A percentile compares a stretch with the other conserved stretches of the same genome.
phyloP scores from a whole-genome alignment of 2,329 filamentous ascomycete genomes.

The Colletotrichum lupini region DNA sequence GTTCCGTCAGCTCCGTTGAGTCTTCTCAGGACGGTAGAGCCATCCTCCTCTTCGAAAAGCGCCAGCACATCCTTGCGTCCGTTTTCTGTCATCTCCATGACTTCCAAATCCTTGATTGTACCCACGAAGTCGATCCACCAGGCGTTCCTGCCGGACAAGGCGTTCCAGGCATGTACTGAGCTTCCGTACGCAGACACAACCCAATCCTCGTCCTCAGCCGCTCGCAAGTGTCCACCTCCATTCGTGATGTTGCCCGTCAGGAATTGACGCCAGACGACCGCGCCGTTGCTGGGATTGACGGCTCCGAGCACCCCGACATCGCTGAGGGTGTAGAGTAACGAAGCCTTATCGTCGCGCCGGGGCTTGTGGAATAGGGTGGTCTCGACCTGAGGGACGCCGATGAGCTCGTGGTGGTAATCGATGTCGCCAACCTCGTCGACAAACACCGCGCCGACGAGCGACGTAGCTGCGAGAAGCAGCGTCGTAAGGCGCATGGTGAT shows the following conservation, averaged over 20 bases:
- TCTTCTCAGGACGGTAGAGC: conserved; percentile 71
- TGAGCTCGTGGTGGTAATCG: conserved; percentile 91
- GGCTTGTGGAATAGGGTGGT: conserved; percentile 97
- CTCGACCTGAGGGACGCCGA: conserved; percentile 83
- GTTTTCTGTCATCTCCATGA: conserved; percentile 76
- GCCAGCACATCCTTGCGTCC: conserved; percentile 77
- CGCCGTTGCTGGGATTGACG: conserved; percentile 87
- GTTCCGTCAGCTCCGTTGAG: conserved; percentile 79
- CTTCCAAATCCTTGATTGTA: conserved; percentile 76
- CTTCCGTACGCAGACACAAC: conserved; percentile 79
- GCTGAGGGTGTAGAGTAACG: conserved; percentile 90
- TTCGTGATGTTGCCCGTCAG: conserved; percentile 64
- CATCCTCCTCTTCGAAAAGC: conserved; percentile 70
- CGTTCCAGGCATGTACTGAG: conserved; percentile 84
- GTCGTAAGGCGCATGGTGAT: conserved; percentile 38
- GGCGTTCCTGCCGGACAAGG: conserved; percentile 79
- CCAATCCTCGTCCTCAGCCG: conserved; percentile 83
- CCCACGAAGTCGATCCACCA: conserved; percentile 77
- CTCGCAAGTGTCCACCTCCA: conserved; percentile 68
- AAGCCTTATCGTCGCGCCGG: conserved; percentile 82
- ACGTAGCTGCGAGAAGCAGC: conserved; percentile 50
- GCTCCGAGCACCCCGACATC: conserved; percentile 87
- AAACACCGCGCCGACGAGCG: conserved; percentile 75
- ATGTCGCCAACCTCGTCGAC: conserved; percentile 90
- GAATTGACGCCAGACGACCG: conserved; percentile 86